Evolutionary conservation across 306 rosid genomes (phyloP), one percentile per base, ranked within the genome.

Genomic region (Prinsepia uniflora): DNA sequence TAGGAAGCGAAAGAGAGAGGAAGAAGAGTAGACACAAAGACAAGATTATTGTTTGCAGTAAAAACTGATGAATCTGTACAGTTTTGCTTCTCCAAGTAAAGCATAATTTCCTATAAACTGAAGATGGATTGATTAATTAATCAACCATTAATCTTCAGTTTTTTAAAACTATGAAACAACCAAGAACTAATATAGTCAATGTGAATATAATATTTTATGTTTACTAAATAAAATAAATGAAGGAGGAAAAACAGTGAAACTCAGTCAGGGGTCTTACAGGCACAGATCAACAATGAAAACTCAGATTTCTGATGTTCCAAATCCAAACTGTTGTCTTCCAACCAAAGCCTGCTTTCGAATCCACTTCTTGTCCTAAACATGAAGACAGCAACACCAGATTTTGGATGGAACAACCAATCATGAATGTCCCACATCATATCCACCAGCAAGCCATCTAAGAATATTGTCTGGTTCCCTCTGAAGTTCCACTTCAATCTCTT

Each of bases 361-460:
- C 97, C 96, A 72, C 86, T 89, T 42, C 99, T 91, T 8, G 92
- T 95, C 43, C 96, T 84, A 72, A 95, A 91, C 96, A 95, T 74
- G 75, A 91, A 91, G 42, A 87, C 87, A 0, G 86, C 95, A 44
- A 73, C 67, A 8, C 82, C 92, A 5, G 79, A 66, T 11, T 46
- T 74, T 4, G 81, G 72, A 52, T 83, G 86, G 78, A 89, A 89
- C 42, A 95, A 45, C 99, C 99, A 95, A 65, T 85, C 96, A 70
- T 95, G 96, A 54, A 95, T 82, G 43, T 95, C 99, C 99, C 99
- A 95, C 99, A 95, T 83, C 89, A 95, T 72, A 48, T 95, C 99
- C 42, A 95, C 96, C 46, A 95, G 49, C 77, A 89, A 78, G 22
- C 97, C 99, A 64, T 95, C 96, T 18, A 91, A 78, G 62, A 95